These are phyloP conservation scores for Scedosporium aurantiacum DNA, from an alignment of 2,329 filamentous ascomycete genomes.

Conservation along the genomic window DNA sequence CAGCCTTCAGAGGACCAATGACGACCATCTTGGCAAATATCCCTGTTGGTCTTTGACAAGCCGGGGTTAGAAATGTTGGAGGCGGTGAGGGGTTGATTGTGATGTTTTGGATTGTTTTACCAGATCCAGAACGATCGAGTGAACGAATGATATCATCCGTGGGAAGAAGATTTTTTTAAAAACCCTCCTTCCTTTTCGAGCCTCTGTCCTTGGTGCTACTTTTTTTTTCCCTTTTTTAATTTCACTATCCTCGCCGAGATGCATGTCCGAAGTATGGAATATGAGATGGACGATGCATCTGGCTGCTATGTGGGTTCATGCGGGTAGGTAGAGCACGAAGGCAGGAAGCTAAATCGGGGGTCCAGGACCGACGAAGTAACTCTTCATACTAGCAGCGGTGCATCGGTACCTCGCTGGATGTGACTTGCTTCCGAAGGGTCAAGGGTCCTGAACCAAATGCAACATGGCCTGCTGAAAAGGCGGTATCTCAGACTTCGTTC, in stretches of 20 bases:
- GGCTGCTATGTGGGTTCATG: conserved; percentile 6
- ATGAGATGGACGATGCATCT: background rate
- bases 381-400: too few relatives aligned
- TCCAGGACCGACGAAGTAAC: too few relatives aligned
- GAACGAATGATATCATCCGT: background rate
- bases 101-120: background rate
- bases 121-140: background rate
- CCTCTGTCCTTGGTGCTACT: background rate
- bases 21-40: conserved; percentile 1
- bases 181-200: background rate
- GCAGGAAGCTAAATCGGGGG: background rate
- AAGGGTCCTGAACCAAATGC: too few relatives aligned
- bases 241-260: background rate
- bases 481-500: too few relatives aligned
- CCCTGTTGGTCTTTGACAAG: background rate
- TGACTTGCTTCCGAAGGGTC: too few relatives aligned
- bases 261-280: background rate
- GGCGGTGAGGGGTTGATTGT: conserved; percentile 3
- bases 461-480: too few relatives aligned
- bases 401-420: too few relatives aligned
- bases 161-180: background rate
- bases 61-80: background rate
- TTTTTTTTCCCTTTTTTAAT: background rate
- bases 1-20: conserved; percentile 25
- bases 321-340: background rate